These are phyloP conservation scores for Crithidia brevicula DNA, from an alignment of 208 protist species.

Conservation along the genomic window DNA sequence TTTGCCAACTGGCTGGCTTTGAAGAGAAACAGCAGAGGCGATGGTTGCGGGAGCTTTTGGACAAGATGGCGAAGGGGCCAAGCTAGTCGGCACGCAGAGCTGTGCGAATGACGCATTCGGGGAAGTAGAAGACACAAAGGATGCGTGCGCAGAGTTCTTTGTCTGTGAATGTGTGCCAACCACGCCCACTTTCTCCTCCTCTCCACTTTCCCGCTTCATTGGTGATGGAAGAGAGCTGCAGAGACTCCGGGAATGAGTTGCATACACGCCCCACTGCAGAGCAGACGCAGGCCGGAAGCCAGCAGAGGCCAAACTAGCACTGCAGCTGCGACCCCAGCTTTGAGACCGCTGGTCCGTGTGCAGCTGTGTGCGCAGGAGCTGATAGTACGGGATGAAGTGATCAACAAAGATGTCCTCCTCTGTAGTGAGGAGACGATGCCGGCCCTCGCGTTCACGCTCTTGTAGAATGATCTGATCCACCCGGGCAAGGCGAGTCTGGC, in stretches of 20 bases:
- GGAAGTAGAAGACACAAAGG: no score
- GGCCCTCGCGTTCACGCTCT: background rate
- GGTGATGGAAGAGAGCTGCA: background rate
- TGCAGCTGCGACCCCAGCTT: background rate
- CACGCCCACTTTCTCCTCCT: background rate
- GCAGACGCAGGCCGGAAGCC: background rate
- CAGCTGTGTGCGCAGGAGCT: background rate
- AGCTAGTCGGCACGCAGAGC: no score
- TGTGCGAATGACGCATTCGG: no score
- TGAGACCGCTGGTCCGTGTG: background rate
- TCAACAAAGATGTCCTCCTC: conserved; percentile 6
- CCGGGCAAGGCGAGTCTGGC: background rate
- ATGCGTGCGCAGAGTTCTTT: no score
- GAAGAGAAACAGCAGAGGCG: no score
- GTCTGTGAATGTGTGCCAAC: no score
- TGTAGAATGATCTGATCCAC: background rate
- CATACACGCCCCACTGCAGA: background rate
- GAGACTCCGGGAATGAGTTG: background rate
- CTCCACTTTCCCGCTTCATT: background rate
- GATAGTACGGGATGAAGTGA: conserved; percentile 1
- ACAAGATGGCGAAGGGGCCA: no score
- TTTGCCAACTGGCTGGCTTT: no score
- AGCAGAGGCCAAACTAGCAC: background rate
- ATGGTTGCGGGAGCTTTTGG: no score
- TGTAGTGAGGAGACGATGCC: background rate